Evolutionary conservation across 2,329 filamentous ascomycete species (phyloP).

Genomic region (Botrytis tulipae): DNA sequence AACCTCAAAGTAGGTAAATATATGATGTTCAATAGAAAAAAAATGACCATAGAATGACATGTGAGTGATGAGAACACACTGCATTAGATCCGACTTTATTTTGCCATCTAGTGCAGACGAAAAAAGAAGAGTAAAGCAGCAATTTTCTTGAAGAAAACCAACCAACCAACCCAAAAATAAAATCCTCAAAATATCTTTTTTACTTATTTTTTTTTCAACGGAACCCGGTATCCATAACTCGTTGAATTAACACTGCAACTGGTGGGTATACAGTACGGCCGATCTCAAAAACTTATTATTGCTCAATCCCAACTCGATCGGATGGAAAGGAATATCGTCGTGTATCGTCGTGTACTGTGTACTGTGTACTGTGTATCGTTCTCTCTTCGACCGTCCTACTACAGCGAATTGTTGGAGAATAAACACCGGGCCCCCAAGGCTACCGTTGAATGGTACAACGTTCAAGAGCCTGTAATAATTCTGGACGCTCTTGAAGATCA

Average conservation of each 20-base stretch:
- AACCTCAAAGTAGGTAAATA: not conserved
- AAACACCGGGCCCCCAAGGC: constrained; percentile 42
- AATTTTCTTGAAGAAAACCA: constrained; percentile 29
- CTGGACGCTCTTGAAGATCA: constrained; percentile 73
- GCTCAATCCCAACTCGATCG: not conserved
- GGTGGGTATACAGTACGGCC: not conserved
- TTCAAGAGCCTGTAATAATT: constrained; percentile 83
- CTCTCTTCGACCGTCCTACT: constrained; percentile 24
- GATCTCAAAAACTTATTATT: constrained; percentile 1
- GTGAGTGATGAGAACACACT: constrained; percentile 30
- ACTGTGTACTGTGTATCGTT: not conserved
- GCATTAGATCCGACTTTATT: constrained; percentile 38
- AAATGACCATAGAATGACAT: constrained; percentile 25
- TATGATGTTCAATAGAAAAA: constrained; percentile 12
- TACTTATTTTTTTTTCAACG: constrained; percentile 19
- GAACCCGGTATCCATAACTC: constrained; percentile 23
- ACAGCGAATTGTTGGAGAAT: constrained; percentile 19
- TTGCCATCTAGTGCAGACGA: constrained; percentile 39
- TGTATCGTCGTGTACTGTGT: constrained; percentile 13
- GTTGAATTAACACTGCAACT: constrained; percentile 14
- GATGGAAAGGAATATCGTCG: not conserved
- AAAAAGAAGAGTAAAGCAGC: constrained; percentile 33
- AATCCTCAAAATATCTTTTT: constrained; percentile 19
- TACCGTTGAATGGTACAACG: constrained; percentile 52
- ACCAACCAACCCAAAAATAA: constrained; percentile 26